Evolutionary conservation across 805 yeast genomes (phyloP).

Genomic region (Teunomyces barrocoloradensis): DNA sequence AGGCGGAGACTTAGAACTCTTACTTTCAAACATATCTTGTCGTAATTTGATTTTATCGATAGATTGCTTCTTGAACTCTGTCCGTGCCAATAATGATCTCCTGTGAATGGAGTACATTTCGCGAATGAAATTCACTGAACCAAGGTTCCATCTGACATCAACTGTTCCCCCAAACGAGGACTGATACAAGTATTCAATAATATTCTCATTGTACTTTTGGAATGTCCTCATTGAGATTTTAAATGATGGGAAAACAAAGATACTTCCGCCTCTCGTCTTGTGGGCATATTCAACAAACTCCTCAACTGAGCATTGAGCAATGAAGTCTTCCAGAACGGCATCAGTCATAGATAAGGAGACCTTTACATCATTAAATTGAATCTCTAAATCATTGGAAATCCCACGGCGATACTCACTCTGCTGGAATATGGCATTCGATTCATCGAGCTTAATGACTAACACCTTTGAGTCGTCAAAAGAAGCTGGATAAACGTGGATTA

Average conservation of each 20-base stretch:
- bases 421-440: constrained; percentile 50
- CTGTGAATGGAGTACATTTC: constrained; percentile 92
- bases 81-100: constrained; percentile 64
- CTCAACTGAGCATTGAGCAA: constrained; percentile 45
- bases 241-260: constrained; percentile 76
- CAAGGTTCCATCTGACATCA: constrained; percentile 91
- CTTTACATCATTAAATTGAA: constrained; percentile 59
- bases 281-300: constrained; percentile 56
- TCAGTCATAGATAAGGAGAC: constrained; percentile 66
- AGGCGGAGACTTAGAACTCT: constrained; percentile 8
- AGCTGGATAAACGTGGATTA: constrained; percentile 76
- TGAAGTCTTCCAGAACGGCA: constrained; percentile 49
- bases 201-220: constrained; percentile 51
- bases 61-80: constrained; percentile 30
- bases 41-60: constrained; percentile 34
- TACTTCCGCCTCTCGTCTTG: constrained; percentile 72
- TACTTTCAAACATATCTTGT: constrained; percentile 15
- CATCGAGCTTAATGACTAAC: constrained; percentile 57
- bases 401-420: constrained; percentile 45
- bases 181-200: constrained; percentile 64
- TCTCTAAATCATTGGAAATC: constrained; percentile 54
- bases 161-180: constrained; percentile 86
- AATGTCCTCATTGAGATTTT: constrained; percentile 72
- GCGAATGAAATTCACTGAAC: constrained; percentile 82
- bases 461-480: constrained; percentile 77